Evolutionary conservation across 148 eudicot genomes (phyloP), one percentile per base, ranked within the genome.

Genomic region (Camellia granthamiana): DNA sequence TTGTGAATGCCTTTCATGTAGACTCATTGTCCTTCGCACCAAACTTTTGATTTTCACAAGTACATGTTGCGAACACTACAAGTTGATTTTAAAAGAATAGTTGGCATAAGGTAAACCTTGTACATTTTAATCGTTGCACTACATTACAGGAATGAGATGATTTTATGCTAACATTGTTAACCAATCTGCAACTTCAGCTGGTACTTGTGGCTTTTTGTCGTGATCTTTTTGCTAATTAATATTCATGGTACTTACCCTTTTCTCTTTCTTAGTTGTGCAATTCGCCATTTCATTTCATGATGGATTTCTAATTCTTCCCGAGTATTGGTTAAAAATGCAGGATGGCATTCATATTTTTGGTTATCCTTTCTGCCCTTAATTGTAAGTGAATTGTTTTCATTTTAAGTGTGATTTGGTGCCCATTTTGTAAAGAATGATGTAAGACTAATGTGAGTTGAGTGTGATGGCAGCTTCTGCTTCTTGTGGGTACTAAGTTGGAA

Each of bases 121-220:
- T 11, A 4, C 58, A 23, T 62, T 78, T 69, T 16, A 12, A 49
- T 60, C 58, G 38, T 23, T 13, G 30, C 7, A 38, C 62, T 2
- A 46, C 3, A 13, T 14, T 46, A 69, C 6, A 60, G 71, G 68
- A 23, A 59, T 7, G 54, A 54, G 49, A 64, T 75, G 42, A 21
- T 74, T 19, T 70, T 51, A 51, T 21, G 49, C 60, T 7, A 54
- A 63, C 55, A 54, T 51, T 73, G 72, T 75, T 9, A 13, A 76
- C 71, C 74, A 23, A 41, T 79, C 73, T 78, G 46, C 75, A 75
- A 81, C 42, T 85, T 85, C 88, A 95, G 99, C 89, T 95, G 97
- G 99, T 92, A 87, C 85, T 87, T 95, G 88, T 95, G 99, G 99
- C 88, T 89, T 73, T 95, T 95, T 85, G 99, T 93, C 70, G 94